These are phyloP conservation scores for Mycena latifolia DNA, from an alignment of 768 basidiomycete species.

Conservation along the genomic window DNA sequence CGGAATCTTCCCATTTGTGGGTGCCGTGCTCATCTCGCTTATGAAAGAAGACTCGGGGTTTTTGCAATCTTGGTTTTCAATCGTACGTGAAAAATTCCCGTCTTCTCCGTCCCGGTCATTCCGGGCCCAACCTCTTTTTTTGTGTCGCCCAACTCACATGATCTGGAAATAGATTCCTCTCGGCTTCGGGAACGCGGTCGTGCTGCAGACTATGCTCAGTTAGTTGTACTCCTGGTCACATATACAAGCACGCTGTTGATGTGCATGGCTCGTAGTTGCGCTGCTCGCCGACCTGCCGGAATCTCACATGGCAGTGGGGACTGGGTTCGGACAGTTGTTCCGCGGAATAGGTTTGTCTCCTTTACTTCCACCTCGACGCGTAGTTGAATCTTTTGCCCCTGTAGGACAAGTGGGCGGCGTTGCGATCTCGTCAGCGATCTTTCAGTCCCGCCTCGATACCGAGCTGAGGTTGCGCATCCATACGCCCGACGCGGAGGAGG, in stretches of 20 bases:
- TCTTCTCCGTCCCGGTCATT: background rate
- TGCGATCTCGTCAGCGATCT: constrained; percentile 75
- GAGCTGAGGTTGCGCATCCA: constrained; percentile 69
- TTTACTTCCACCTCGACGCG: constrained; percentile 31
- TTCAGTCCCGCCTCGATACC: constrained; percentile 67
- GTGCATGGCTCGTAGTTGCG: constrained; percentile 15
- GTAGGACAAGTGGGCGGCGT: constrained; percentile 80
- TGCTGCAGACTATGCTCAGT: constrained; percentile 73
- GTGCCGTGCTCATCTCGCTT: constrained; percentile 54
- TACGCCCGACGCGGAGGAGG: constrained; percentile 17
- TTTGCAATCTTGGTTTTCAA: constrained; percentile 62
- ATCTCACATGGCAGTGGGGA: constrained; percentile 74
- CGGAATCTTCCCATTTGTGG: constrained; percentile 72
- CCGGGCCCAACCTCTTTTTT: no score
- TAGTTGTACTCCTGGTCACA: constrained; percentile 37
- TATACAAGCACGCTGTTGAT: background rate
- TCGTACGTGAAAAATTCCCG: constrained; percentile 39
- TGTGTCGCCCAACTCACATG: background rate
- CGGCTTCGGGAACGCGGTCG: constrained; percentile 76
- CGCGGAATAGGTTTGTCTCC: constrained; percentile 63
- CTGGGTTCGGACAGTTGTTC: constrained; percentile 77
- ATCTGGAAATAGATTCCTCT: constrained; percentile 60
- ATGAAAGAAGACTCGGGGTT: constrained; percentile 59
- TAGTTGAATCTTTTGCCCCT: background rate
- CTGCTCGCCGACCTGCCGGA: constrained; percentile 72